Base-by-base conservation (phyloP, 176 grass and related monocot genomes). In the Chrysopogon serrulatus region DNA sequence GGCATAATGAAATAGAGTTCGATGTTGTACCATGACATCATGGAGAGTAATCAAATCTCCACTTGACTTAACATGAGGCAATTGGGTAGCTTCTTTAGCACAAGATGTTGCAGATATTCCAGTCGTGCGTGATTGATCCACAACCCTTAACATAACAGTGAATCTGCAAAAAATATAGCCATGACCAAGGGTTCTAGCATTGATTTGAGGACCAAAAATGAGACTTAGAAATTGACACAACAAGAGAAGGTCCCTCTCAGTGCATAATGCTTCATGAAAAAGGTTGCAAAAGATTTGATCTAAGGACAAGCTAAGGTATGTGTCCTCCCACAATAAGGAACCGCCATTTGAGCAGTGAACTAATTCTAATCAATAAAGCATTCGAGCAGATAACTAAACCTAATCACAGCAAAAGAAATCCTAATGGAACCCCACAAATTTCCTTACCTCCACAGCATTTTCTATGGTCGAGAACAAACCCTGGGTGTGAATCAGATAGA, bases 21-120 rank as follows among this genome's bases (percentile, higher is more conserved):
- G 86, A 44, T 32, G 45, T 32, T 71, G 73, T 97, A 97, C 94
- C 87, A 67, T 48, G 34, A 94, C 87, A 84, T 79, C 65, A 51
- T 97, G 94, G 71, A 94, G 89, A 83, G 89, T 90, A 66, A 97
- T 97, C 57, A 97, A 82, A 86, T 97, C 91, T 42, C 89, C 87
- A 3, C 73, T 82, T 33, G 89, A 90, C 71, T 78, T 92, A 57
- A 90, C 89, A 76, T 62, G 71, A 0, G 94, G 94, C 64, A 94
- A 70, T 34, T 83, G 85, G 48, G 79, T 62, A 72, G 74, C 54
- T 35, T 68, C 77, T 24, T 90, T 83, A 49, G 89, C 89, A 32
- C 81, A 94, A 65, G 90, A n/a, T n/a, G n/a, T n/a, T n/a, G n/a
- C n/a, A n/a, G n/a, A n/a, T n/a, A n/a, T n/a, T n/a, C n/a, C n/a